phyloP scores from a whole-genome alignment of 2,329 filamentous ascomycete species.

The Curvularia eragrostidis region DNA sequence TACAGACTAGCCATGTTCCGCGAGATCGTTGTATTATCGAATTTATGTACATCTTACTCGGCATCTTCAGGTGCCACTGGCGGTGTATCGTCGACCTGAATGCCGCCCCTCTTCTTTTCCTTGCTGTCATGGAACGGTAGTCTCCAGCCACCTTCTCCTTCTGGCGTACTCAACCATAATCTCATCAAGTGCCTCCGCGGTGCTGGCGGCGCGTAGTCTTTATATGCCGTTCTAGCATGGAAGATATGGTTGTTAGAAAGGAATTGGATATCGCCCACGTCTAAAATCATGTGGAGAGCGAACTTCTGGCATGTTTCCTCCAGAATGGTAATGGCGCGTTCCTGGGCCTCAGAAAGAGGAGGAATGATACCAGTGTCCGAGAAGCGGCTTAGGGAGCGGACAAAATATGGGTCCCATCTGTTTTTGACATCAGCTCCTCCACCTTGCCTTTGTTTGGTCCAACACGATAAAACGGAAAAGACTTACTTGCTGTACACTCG shows the following conservation, averaged over 20 bases:
- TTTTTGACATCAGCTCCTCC: constrained; percentile 15
- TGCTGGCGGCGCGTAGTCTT: constrained; percentile 69
- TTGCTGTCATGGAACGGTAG: constrained; percentile 80
- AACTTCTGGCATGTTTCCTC: constrained; percentile 78
- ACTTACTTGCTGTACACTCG: constrained; percentile 75
- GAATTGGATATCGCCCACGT: constrained; percentile 89
- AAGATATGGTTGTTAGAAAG: constrained; percentile 80
- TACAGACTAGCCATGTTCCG: constrained; percentile 2
- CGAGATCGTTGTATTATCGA: neutral
- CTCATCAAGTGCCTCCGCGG: constrained; percentile 81
- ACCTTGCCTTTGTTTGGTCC: neutral
- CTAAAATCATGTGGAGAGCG: constrained; percentile 82
- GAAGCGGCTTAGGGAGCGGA: constrained; percentile 77
- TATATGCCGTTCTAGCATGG: constrained; percentile 83
- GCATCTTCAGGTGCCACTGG: constrained; percentile 79
- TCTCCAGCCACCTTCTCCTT: constrained; percentile 83
- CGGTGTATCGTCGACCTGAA: constrained; percentile 82
- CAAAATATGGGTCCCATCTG: constrained; percentile 85
- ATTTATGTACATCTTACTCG: constrained; percentile 59
- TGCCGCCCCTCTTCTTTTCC: constrained; percentile 86
- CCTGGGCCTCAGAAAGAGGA: constrained; percentile 71
- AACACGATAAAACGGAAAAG: neutral
- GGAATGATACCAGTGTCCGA: constrained; percentile 76
- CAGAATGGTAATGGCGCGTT: constrained; percentile 70
- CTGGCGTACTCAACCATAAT: constrained; percentile 82